Evolutionary conservation across 306 rosid species (phyloP).

Genomic region (Cicer judaicum): DNA sequence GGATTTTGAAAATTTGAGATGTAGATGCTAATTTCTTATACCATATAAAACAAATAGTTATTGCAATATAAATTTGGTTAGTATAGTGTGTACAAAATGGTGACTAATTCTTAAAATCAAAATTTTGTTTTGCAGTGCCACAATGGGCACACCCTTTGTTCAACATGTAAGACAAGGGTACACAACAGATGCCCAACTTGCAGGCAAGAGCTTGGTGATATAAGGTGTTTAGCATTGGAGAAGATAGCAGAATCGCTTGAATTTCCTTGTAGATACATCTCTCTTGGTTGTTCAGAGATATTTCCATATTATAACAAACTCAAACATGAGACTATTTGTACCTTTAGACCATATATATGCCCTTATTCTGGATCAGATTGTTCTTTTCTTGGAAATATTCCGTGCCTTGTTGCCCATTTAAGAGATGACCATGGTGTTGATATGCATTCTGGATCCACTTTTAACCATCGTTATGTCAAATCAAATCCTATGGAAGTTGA

Average conservation of each 20-base stretch:
- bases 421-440: conserved; percentile 84
- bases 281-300: conserved; percentile 78
- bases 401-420: conserved; percentile 69
- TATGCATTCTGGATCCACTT: conserved; percentile 84
- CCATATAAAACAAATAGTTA: neutral
- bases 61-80: conserved; percentile 1
- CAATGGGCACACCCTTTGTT: conserved; percentile 82
- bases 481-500: conserved; percentile 83
- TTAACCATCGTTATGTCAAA: conserved; percentile 84
- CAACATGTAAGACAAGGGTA: conserved; percentile 78
- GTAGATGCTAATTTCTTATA: neutral
- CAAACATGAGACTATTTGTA: conserved; percentile 72
- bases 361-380: conserved; percentile 86
- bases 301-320: conserved; percentile 78
- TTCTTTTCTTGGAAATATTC: conserved; percentile 70
- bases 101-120: conserved; percentile 30
- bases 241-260: conserved; percentile 84
- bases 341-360: conserved; percentile 78
- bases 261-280: conserved; percentile 67
- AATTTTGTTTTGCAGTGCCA: conserved; percentile 65
- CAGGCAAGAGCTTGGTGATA: conserved; percentile 79
- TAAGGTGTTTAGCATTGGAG: conserved; percentile 78
- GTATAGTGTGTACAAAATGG: conserved; percentile 14
- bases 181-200: conserved; percentile 85
- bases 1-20: neutral